Percentiles rank a stretch among this genome's conserved stretches.
These are phyloP conservation scores for Penicillium oxalicum DNA, from an alignment of 2,329 filamentous ascomycete species.

Conservation along the genomic window DNA sequence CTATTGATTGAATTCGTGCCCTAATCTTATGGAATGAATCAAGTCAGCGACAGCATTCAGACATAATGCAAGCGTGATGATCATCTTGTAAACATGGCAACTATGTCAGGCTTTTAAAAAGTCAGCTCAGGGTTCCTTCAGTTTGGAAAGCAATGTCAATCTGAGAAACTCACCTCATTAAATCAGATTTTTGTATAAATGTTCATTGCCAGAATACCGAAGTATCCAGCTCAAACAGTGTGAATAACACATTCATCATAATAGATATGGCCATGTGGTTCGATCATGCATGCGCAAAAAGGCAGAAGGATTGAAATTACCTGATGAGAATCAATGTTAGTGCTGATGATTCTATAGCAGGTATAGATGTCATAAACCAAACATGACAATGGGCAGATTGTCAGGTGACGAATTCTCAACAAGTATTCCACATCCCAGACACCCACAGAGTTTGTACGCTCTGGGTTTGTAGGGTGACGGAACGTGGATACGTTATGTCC, in stretches of 20 bases:
- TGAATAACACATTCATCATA: constrained; percentile 64
- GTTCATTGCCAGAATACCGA: constrained; percentile 53
- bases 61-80: constrained; percentile 19
- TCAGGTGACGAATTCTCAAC: constrained; percentile 67
- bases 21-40: constrained; percentile 17
- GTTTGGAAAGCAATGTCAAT: neutral
- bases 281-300: constrained; percentile 6
- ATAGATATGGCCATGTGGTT: constrained; percentile 36
- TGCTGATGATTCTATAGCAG: constrained; percentile 12
- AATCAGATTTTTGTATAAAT: constrained; percentile 64
- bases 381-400: constrained; percentile 23
- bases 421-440: constrained; percentile 51
- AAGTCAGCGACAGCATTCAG: constrained; percentile 25
- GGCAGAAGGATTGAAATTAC: constrained; percentile 21
- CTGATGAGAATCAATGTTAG: constrained; percentile 17
- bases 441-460: constrained; percentile 61
- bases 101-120: constrained; percentile 35
- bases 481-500: constrained; percentile 56
- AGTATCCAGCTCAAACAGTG: constrained; percentile 59
- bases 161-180: constrained; percentile 53
- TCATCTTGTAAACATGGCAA: constrained; percentile 31
- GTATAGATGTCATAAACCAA: constrained; percentile 9
- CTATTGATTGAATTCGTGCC: constrained; percentile 2
- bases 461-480: constrained; percentile 49
- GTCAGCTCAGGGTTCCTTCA: constrained; percentile 27